Percentiles rank a stretch among this genome's conserved stretches.
These are phyloP conservation scores for Plasmodium fragile DNA, from an alignment of 169 alveolate genomes.

Conservation along the genomic window DNA sequence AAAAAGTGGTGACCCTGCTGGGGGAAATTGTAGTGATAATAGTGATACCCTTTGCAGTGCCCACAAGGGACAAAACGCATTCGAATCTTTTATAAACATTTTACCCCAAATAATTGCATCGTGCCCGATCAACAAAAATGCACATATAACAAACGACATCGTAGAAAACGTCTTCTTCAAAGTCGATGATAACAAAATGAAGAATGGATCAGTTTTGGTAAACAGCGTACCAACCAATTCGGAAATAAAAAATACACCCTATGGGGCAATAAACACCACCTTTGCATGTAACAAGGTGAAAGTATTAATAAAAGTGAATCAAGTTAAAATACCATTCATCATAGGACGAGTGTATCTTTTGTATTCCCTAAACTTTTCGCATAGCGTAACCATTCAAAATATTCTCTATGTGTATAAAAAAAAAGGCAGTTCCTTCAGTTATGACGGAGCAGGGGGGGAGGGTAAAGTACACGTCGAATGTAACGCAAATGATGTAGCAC, in stretches of 20 bases:
- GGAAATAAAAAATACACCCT: not conserved
- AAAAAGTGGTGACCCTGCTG: not conserved
- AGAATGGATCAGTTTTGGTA: constrained; percentile 34
- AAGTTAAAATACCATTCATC: constrained; percentile 53
- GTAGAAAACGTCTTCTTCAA: constrained; percentile 47
- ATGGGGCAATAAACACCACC: not conserved
- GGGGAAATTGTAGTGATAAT: not conserved
- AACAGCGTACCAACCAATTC: constrained; percentile 4
- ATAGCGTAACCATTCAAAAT: constrained; percentile 59
- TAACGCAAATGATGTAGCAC: not conserved
- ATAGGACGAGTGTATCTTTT: constrained; percentile 66
- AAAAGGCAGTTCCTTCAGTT: constrained; percentile 11
- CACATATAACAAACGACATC: constrained; percentile 67
- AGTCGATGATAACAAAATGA: constrained; percentile 47
- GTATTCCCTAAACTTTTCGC: constrained; percentile 56
- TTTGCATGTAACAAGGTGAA: constrained; percentile 36
- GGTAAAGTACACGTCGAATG: constrained; percentile 20
- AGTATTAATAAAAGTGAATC: constrained; percentile 69
- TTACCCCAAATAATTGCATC: constrained; percentile 26
- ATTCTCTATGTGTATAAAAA: constrained; percentile 54
- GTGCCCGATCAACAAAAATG: constrained; percentile 22
- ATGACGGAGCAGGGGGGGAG: not conserved
- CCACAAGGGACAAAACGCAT: not conserved
- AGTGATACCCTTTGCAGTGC: not conserved
- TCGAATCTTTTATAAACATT: not conserved